Percentiles rank a stretch among this genome's conserved stretches.
Conservation (phyloP, 2,329 filamentous ascomycete genomes). For the Aspergillus awamori region DNA sequence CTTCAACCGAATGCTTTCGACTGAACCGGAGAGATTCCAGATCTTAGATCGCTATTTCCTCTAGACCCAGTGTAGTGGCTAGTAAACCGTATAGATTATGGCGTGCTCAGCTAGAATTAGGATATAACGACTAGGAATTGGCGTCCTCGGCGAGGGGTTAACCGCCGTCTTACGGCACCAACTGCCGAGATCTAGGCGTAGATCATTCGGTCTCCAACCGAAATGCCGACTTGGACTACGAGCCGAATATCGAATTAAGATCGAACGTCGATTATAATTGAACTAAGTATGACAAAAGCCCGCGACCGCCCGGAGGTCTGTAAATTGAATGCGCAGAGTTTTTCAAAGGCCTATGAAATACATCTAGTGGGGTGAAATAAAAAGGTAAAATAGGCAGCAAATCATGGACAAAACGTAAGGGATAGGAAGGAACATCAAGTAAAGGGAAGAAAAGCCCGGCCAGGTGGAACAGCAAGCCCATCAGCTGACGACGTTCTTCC, state of each 20-base stretch:
- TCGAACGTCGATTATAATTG: constrained; percentile 12
- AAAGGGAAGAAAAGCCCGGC: constrained; percentile 17
- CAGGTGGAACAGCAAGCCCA: constrained; percentile 19
- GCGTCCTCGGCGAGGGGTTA: background rate
- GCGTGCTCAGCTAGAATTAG: background rate
- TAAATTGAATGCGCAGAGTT: constrained; percentile 9
- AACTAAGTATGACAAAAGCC: constrained; percentile 1
- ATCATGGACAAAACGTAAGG: constrained; percentile 12
- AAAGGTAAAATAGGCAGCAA: constrained; percentile 17
- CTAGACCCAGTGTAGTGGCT: background rate
- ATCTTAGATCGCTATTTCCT: background rate
- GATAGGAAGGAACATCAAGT: constrained; percentile 19
- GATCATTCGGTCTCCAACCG: background rate
- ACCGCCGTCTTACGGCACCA: background rate
- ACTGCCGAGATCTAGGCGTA: background rate
- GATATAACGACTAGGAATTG: background rate
- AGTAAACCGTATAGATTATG: background rate
- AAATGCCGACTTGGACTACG: background rate
- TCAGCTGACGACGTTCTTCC: background rate
- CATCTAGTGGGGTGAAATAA: constrained; percentile 23
- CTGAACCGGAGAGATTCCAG: background rate
- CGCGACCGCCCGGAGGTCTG: background rate
- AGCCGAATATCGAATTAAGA: background rate
- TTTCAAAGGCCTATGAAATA: constrained; percentile 26
- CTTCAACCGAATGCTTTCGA: constrained; percentile 2